These are phyloP conservation scores for Ilex asprella DNA, from an alignment of 257 asterid species.

Conservation along the genomic window DNA sequence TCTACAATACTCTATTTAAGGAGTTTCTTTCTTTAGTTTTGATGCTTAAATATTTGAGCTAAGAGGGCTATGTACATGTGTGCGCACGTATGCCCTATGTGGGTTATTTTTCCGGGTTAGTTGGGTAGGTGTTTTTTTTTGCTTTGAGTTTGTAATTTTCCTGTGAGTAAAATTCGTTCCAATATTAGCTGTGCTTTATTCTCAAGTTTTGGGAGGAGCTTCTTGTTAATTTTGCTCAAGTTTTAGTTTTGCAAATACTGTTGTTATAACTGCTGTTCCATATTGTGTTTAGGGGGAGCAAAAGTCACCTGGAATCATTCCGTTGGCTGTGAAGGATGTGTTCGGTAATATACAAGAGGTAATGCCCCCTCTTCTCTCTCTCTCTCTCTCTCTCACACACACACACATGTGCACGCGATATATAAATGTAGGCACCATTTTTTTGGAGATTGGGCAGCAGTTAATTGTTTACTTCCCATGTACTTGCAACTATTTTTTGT, in stretches of 20 bases:
- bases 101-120: too few relatives aligned
- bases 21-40: too few relatives aligned
- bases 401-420: too few relatives aligned
- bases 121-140: too few relatives aligned
- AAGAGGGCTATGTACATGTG: too few relatives aligned
- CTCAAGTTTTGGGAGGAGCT: background rate
- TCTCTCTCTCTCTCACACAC: background rate
- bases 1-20: too few relatives aligned
- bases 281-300: constrained; percentile 66
- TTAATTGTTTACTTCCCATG: background rate
- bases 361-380: constrained; percentile 1
- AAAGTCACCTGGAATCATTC: constrained; percentile 86
- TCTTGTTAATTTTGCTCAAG: background rate
- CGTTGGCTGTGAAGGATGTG: constrained; percentile 77
- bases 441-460: background rate
- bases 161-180: background rate
- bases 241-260: background rate
- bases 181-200: background rate
- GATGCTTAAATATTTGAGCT: too few relatives aligned
- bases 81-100: too few relatives aligned
- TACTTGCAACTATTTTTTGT: background rate
- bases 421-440: too few relatives aligned
- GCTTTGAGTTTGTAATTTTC: background rate
- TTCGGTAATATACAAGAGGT: constrained; percentile 90
- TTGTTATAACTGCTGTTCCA: constrained; percentile 8